Percentiles rank a stretch among this genome's conserved stretches.
phyloP scores from a whole-genome alignment of 2,329 filamentous ascomycete species.

The Stromatinia cepivora region DNA sequence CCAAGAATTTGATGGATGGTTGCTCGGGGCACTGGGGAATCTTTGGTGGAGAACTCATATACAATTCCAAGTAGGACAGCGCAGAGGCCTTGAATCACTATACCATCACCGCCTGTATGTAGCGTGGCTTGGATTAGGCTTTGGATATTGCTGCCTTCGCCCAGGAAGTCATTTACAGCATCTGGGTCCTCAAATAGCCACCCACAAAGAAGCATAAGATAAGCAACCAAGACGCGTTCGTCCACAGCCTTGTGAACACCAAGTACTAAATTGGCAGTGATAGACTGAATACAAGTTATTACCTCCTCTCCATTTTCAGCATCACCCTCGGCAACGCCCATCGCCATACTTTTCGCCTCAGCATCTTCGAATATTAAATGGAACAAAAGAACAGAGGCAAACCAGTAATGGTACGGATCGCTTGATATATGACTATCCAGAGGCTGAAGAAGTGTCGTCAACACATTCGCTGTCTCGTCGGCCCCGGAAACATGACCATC shows the following conservation, averaged over 20 bases:
- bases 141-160: constrained; percentile 90
- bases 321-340: constrained; percentile 85
- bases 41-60: constrained; percentile 97
- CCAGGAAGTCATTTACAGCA: constrained; percentile 88
- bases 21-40: constrained; percentile 82
- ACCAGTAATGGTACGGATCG: constrained; percentile 88
- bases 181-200: constrained; percentile 93
- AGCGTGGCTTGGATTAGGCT: constrained; percentile 73
- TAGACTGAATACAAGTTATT: constrained; percentile 86
- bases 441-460: constrained; percentile 76
- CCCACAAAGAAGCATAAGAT: constrained; percentile 82
- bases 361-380: constrained; percentile 81
- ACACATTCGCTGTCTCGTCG: constrained; percentile 83
- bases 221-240: constrained; percentile 76
- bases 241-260: constrained; percentile 76
- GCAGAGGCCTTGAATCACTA: constrained; percentile 77
- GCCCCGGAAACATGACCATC: constrained; percentile 76
- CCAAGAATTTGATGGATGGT: constrained; percentile 78
- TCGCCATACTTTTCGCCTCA: constrained; percentile 75
- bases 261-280: constrained; percentile 81
- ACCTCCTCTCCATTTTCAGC: constrained; percentile 89
- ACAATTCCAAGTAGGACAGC: constrained; percentile 82
- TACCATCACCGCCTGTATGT: constrained; percentile 58
- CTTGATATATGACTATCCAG: constrained; percentile 58
- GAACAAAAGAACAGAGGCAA: constrained; percentile 82